These are phyloP conservation scores for Pyricularia sp. DNA, from an alignment of 2,329 filamentous ascomycete species.

Conservation along the genomic window DNA sequence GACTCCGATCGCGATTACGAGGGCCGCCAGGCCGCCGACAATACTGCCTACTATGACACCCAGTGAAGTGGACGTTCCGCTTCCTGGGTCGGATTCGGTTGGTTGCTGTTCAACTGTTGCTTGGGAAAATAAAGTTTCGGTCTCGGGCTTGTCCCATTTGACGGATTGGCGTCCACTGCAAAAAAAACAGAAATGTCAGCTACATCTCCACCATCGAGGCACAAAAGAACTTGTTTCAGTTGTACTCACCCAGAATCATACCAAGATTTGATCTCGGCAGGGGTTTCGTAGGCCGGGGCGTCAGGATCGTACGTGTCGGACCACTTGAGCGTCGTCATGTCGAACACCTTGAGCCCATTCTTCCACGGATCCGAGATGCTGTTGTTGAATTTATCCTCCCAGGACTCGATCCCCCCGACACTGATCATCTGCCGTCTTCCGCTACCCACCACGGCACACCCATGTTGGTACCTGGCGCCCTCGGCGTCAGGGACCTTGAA, in stretches of 20 bases:
- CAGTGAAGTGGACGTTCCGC: not conserved
- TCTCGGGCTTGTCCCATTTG: slow-evolving; percentile 13
- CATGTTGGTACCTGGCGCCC: slow-evolving; percentile 14
- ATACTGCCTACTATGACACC: not conserved
- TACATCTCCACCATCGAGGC: no score
- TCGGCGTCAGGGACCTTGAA: slow-evolving; percentile 16
- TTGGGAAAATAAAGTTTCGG: slow-evolving; percentile 13
- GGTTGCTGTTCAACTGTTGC: not conserved
- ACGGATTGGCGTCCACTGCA: slow-evolving; percentile 9
- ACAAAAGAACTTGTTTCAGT: not conserved
- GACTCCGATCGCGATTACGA: not conserved
- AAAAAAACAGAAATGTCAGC: not conserved
- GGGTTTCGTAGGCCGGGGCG: slow-evolving; percentile 9
- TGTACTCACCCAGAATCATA: slow-evolving; percentile 15
- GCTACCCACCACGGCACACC: slow-evolving; percentile 16
- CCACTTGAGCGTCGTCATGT: slow-evolving; percentile 24
- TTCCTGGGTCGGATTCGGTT: not conserved
- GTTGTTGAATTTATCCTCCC: slow-evolving; percentile 9
- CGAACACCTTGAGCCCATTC: slow-evolving; percentile 25
- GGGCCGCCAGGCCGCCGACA: not conserved
- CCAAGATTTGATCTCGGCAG: slow-evolving; percentile 17
- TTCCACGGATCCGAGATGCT: slow-evolving; percentile 19
- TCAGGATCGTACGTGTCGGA: slow-evolving; percentile 18
- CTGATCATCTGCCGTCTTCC: slow-evolving; percentile 24
- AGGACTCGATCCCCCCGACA: slow-evolving; percentile 17